A percentile compares a stretch with the other conserved stretches of the same genome.
Evolutionary conservation across 805 yeast species (phyloP).

Genomic region (Candida nitratophila): DNA sequence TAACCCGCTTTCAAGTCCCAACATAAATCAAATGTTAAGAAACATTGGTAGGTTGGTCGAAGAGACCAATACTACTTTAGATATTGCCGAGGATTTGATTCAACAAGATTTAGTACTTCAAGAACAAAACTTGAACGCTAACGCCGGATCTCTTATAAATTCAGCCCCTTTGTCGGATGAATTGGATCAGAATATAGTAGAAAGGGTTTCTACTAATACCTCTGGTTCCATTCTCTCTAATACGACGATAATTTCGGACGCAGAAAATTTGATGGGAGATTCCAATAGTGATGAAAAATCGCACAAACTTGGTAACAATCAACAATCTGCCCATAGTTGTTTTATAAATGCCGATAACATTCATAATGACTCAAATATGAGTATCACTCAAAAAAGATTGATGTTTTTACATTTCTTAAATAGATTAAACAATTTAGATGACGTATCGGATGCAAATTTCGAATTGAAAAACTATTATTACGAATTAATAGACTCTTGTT

Average conservation of each 20-base stretch:
- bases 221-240: neutral
- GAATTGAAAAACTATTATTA: conserved; percentile 16
- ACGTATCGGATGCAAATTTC: conserved; percentile 12
- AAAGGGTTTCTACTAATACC: neutral
- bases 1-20: conserved; percentile 9
- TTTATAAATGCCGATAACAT: conserved; percentile 1
- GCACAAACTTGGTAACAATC: neutral
- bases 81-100: conserved; percentile 15
- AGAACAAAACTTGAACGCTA: neutral
- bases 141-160: neutral
- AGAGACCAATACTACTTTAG: conserved; percentile 19
- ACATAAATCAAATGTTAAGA: conserved; percentile 16
- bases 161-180: neutral
- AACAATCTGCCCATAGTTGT: neutral
- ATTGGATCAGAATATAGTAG: neutral
- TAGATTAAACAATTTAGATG: conserved; percentile 17
- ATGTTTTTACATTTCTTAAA: conserved; percentile 21
- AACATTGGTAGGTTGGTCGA: conserved; percentile 20
- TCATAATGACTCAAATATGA: neutral
- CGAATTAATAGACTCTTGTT: conserved; percentile 17
- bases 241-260: neutral
- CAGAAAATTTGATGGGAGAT: neutral
- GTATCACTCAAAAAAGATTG: conserved; percentile 11
- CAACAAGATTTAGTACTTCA: neutral
- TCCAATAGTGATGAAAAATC: neutral